Percentiles rank a stretch among this genome's conserved stretches.
Evolutionary conservation across 202 grass and related monocot genomes (phyloP).

Genomic region (Saccharum hybrid): DNA sequence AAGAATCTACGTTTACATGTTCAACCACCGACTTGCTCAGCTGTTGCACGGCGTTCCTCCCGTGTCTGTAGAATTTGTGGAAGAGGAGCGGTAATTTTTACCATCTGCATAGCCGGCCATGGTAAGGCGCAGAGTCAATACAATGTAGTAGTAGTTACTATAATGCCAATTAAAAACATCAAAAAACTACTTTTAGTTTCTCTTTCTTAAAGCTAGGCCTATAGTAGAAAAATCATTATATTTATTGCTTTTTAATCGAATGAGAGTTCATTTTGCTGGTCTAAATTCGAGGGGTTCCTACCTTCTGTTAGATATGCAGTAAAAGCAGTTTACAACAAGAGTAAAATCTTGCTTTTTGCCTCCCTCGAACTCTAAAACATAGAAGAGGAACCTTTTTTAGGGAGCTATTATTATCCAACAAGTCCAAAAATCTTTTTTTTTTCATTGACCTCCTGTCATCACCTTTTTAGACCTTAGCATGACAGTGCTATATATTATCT

Average conservation of each 20-base stretch:
- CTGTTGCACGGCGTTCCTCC: slow-evolving; percentile 28
- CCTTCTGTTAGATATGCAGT: neutral
- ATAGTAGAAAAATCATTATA: slow-evolving; percentile 14
- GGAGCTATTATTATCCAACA: neutral
- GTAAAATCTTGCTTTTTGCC: neutral
- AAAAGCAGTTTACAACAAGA: neutral
- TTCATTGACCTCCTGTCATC: neutral
- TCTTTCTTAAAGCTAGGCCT: neutral
- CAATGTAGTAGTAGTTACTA: neutral
- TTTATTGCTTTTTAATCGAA: neutral
- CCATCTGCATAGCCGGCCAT: slow-evolving; percentile 38
- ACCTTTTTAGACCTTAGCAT: slow-evolving; percentile 10
- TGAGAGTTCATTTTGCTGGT: neutral
- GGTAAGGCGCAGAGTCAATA: neutral
- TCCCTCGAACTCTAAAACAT: neutral
- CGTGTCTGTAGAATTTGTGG: slow-evolving; percentile 51
- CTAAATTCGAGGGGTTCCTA: neutral
- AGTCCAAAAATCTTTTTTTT: neutral
- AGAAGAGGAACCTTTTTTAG: neutral
- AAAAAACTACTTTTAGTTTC: neutral
- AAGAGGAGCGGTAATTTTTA: slow-evolving; percentile 56
- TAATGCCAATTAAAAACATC: slow-evolving; percentile 13
- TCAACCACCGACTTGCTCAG: slow-evolving; percentile 29
- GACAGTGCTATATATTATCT: neutral
- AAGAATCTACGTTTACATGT: neutral